Evolutionary conservation across 129 eudicot genomes (phyloP).

Genomic region (Pseudognaphalium luteoalbum): DNA sequence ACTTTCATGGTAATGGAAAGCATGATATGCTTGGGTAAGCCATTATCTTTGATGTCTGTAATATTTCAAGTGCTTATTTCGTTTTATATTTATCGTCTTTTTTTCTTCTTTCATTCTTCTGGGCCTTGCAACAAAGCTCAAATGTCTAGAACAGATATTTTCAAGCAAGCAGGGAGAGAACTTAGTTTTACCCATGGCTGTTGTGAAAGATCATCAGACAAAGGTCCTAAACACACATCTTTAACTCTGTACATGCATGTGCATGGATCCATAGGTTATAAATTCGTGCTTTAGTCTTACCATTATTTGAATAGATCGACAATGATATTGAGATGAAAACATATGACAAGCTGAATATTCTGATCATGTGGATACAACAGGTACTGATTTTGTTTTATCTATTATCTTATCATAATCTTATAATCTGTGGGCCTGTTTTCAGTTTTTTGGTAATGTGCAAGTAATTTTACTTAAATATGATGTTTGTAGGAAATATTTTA

Average conservation of each 20-base stretch:
- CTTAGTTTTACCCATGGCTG: constrained; percentile 43
- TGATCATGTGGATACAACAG: too few relatives aligned
- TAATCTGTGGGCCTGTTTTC: too few relatives aligned
- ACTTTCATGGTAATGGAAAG: constrained; percentile 78
- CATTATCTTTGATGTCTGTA: constrained; percentile 12
- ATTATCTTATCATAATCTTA: too few relatives aligned
- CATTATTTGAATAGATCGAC: neutral
- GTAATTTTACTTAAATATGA: too few relatives aligned
- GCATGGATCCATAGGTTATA: constrained; percentile 1
- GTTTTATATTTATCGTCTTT: constrained; percentile 13
- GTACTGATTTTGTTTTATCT: too few relatives aligned
- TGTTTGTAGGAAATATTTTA: too few relatives aligned
- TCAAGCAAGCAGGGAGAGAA: constrained; percentile 50
- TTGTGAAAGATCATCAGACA: constrained; percentile 51
- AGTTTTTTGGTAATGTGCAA: too few relatives aligned
- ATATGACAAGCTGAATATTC: too few relatives aligned
- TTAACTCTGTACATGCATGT: neutral
- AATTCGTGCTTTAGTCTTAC: neutral
- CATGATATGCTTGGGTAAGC: constrained; percentile 88
- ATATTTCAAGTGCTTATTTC: constrained; percentile 9
- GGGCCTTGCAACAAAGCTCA: constrained; percentile 49
- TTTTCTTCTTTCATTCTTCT: constrained; percentile 5
- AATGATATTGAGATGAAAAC: too few relatives aligned
- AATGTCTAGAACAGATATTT: constrained; percentile 75
- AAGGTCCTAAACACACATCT: constrained; percentile 52